Evolutionary conservation across 495 filamentous ascomycete species (phyloP).

Genomic region (Jackrogersella minutella): DNA sequence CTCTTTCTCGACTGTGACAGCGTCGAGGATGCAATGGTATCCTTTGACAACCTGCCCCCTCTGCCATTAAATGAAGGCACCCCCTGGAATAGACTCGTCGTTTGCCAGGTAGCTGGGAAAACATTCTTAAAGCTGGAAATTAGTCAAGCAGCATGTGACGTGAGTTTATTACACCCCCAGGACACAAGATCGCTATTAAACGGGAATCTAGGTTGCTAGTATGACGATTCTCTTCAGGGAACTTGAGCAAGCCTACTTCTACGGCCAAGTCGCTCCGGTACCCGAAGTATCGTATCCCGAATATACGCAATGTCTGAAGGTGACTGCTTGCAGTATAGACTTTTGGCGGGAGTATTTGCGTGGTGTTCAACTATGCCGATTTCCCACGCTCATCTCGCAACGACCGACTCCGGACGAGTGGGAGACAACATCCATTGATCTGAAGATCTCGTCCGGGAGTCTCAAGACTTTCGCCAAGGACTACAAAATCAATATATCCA

Average conservation of each 20-base stretch:
- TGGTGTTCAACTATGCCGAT: constrained; percentile 48
- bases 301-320: constrained; percentile 50
- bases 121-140: constrained; percentile 57
- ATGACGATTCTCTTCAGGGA: constrained; percentile 54
- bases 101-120: constrained; percentile 53
- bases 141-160: constrained; percentile 57
- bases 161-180: constrained; percentile 10
- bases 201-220: constrained; percentile 40
- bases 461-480: constrained; percentile 48
- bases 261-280: constrained; percentile 38
- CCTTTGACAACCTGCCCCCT: constrained; percentile 52
- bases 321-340: constrained; percentile 45
- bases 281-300: constrained; percentile 49
- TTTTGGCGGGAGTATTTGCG: constrained; percentile 54
- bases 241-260: constrained; percentile 52
- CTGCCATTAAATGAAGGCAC: constrained; percentile 47
- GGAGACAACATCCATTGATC: constrained; percentile 48
- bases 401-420: constrained; percentile 33
- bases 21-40: constrained; percentile 51
- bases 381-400: constrained; percentile 48
- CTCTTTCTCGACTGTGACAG: constrained; percentile 56
- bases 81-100: constrained; percentile 55
- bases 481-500: constrained; percentile 44
- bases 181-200: constrained; percentile 10
- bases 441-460: constrained; percentile 48